Evolutionary conservation across 2,329 filamentous ascomycete species (phyloP), one percentile per base, ranked within the genome.

Genomic region (Colletotrichum brevisporum): DNA sequence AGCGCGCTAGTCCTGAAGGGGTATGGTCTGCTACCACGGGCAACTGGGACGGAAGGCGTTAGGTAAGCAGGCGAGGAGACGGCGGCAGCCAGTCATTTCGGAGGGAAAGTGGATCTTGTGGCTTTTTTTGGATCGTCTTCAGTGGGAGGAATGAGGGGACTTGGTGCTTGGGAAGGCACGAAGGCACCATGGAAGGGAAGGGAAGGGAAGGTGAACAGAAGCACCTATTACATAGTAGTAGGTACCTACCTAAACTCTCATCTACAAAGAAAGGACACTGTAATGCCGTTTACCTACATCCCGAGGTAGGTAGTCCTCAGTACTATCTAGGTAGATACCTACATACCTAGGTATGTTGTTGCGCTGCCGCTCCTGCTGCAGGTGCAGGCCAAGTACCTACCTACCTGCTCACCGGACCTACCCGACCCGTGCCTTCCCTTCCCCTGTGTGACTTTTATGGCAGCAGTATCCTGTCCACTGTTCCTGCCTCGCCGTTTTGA

Each of bases 11-110:
- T 2, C 69, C 51, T 1, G 5, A 47, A 60, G 1, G 4, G 64
- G 70, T 0, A 24, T 51, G 51, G 64, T 12, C n/a, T 71, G 68
- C 64, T 69, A 71, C 70, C 64, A 72, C 68, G 68, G 69, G 70
- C 70, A 72, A 72, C 70, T 67, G 62, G 62, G 31, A 57, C 47
- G n/a, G 5, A 21, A 12, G 18, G 4, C 0, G 4, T 67, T 66
- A 69, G 41, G 62, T 69, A 69, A 69, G 15, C 9, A 55, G 39
- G 1, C 4, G 5, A 5, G 15, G 0, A 12, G n/a, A n/a, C 6
- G 18, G 10, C 1, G 10, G 18, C 48, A 54, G 21, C 61, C 48
- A 69, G n/a, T 66, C 47, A 69, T 48, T 18, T 27, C 10, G 31
- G 5, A 5, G 55, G 43, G 21, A 27, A 18, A 45, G 50, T 60